These are phyloP conservation scores for Ceratocystis colombiana DNA, from an alignment of 2,329 filamentous ascomycete genomes.

Conservation along the genomic window DNA sequence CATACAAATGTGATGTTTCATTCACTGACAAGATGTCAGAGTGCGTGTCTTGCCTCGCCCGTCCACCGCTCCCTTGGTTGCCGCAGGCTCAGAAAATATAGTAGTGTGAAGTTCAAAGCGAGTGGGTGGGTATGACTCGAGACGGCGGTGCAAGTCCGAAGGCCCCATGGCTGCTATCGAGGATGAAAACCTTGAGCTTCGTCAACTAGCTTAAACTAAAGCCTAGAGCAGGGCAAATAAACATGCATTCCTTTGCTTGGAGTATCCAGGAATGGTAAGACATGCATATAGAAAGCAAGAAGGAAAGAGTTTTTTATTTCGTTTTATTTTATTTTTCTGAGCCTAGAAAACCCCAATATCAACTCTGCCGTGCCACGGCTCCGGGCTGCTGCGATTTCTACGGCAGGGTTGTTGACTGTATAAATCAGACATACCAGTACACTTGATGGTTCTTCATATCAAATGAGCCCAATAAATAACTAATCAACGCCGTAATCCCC, in stretches of 20 bases:
- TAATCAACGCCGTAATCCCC: not conserved
- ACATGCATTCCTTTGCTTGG: not conserved
- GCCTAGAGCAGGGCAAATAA: not conserved
- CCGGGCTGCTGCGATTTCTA: not conserved
- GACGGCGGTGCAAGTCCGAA: conserved; percentile 23
- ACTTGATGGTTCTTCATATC: not conserved
- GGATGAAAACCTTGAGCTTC: conserved; percentile 8
- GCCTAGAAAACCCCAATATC: not conserved
- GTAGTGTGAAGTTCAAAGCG: not conserved
- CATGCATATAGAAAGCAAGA: not conserved
- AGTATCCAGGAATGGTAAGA: not conserved
- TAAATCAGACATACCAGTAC: not conserved
- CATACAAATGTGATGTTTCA: not conserved
- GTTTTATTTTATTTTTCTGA: too few relatives aligned
- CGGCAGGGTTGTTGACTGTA: not conserved
- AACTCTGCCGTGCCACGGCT: not conserved
- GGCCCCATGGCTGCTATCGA: conserved; percentile 8
- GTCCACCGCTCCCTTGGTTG: not conserved
- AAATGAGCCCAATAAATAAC: not conserved
- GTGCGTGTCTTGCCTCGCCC: not conserved
- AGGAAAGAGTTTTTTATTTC: not conserved
- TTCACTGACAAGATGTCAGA: not conserved
- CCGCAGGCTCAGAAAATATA: not conserved
- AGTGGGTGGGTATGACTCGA: conserved; percentile 20
- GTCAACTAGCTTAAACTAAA: not conserved